phyloP scores from a whole-genome alignment of 768 basidiomycete genomes.

The Collybia sp. region DNA sequence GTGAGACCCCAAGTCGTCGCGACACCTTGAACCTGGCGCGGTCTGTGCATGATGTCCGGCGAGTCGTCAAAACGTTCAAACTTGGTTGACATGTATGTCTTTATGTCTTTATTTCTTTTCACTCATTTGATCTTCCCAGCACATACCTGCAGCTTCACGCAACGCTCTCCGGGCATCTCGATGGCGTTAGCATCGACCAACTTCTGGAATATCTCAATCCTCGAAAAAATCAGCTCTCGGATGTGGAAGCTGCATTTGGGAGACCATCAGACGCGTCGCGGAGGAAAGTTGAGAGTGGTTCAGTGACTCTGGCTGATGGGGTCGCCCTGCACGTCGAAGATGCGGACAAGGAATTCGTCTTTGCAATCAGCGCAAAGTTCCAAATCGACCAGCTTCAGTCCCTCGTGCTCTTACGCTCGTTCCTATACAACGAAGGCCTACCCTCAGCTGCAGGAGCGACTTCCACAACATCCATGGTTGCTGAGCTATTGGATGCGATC shows the following conservation, averaged over 20 bases:
- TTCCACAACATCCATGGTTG: conserved; percentile 37
- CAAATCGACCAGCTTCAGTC: conserved; percentile 81
- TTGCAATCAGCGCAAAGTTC: conserved; percentile 68
- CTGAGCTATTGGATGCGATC: conserved; percentile 64
- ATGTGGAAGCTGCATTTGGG: conserved; percentile 62
- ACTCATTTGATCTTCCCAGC: conserved; percentile 25
- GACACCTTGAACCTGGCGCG: no score
- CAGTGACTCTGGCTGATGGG: conserved; percentile 65
- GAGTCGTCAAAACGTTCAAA: conserved; percentile 59
- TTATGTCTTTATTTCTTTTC: background rate
- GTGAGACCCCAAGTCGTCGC: no score
- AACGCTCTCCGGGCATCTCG: conserved; percentile 52
- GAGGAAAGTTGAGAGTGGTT: conserved; percentile 61
- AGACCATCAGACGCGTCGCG: conserved; percentile 64
- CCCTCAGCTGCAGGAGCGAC: conserved; percentile 42
- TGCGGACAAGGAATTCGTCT: conserved; percentile 63
- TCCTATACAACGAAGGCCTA: conserved; percentile 73
- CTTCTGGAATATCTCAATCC: conserved; percentile 52
- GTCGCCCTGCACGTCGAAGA: conserved; percentile 59
- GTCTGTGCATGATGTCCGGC: conserved; percentile 30
- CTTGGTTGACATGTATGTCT: conserved; percentile 64
- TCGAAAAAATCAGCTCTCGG: conserved; percentile 52
- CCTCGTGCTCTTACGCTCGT: conserved; percentile 68
- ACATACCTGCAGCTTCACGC: conserved; percentile 64
- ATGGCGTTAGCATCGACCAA: conserved; percentile 55